These are phyloP conservation scores for Aurinia saxatilis DNA, from an alignment of 345 rosid species.

Conservation along the genomic window DNA sequence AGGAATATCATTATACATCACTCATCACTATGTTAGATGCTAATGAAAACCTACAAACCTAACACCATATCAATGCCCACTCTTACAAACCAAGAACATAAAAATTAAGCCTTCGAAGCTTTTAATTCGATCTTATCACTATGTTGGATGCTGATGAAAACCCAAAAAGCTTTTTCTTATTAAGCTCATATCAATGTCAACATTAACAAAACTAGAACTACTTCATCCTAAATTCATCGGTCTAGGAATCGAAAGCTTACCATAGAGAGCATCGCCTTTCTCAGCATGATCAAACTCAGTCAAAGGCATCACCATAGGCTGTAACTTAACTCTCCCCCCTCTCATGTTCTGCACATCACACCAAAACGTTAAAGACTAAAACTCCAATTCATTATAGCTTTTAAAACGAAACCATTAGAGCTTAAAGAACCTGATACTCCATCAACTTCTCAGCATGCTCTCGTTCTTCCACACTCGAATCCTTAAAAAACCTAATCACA, in stretches of 20 bases:
- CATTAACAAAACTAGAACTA: neutral
- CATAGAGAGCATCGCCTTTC: slow-evolving; percentile 91
- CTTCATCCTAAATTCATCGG: neutral
- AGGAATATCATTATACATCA: no score
- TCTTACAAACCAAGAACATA: no score
- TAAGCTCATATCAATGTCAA: neutral
- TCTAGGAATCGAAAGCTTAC: slow-evolving; percentile 33
- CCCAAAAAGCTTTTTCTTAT: neutral
- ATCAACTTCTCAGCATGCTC: slow-evolving; percentile 75
- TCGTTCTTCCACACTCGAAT: slow-evolving; percentile 75
- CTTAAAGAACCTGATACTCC: slow-evolving; percentile 51
- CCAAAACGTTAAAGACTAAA: neutral
- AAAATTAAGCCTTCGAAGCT: neutral
- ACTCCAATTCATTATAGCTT: neutral
- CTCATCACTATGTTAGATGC: no score
- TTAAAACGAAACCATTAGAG: neutral
- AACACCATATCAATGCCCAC: no score
- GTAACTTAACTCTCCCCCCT: slow-evolving; percentile 80
- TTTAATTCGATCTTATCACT: neutral
- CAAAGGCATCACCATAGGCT: slow-evolving; percentile 56
- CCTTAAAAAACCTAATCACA: slow-evolving; percentile 59
- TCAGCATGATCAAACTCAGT: slow-evolving; percentile 79
- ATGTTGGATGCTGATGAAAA: neutral
- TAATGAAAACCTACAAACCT: no score
- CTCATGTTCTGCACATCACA: slow-evolving; percentile 54